phyloP scores from a whole-genome alignment of 176 grass and related monocot genomes.

The Rhynchospora breviuscula region DNA sequence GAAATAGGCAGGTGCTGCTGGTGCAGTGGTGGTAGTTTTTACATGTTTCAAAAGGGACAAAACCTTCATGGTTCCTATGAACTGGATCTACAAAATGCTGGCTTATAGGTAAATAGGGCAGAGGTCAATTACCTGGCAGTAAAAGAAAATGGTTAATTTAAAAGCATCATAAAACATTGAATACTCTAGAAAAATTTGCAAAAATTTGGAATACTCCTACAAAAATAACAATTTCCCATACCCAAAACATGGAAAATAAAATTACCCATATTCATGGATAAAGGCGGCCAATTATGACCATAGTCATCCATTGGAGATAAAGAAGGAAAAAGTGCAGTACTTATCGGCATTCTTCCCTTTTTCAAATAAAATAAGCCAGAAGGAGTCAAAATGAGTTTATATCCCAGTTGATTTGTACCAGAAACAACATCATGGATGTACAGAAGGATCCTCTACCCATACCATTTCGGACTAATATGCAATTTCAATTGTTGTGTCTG shows the following conservation, averaged over 20 bases:
- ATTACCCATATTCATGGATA: not conserved
- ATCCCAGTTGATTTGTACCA: not conserved
- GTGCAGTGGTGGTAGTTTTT: not conserved
- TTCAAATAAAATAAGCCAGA: too few relatives aligned
- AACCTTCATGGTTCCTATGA: constrained; percentile 9
- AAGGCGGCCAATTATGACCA: too few relatives aligned
- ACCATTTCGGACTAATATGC: not conserved
- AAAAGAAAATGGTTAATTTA: not conserved
- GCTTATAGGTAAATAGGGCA: not conserved
- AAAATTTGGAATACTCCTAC: too few relatives aligned
- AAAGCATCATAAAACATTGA: not conserved
- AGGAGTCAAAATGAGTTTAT: not conserved
- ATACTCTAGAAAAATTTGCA: not conserved
- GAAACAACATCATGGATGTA: not conserved
- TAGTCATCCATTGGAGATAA: too few relatives aligned
- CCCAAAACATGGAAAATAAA: not conserved
- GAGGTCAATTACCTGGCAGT: not conserved
- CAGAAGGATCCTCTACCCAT: not conserved
- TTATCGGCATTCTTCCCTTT: too few relatives aligned
- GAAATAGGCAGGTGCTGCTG: not conserved
- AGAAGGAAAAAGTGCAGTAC: too few relatives aligned
- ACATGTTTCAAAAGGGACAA: not conserved
- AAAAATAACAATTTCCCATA: not conserved
- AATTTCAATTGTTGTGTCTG: not conserved
- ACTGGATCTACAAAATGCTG: not conserved